Evolutionary conservation across 148 eudicot species (phyloP), one percentile per base, ranked within the genome.

Genomic region (Silene latifolia): DNA sequence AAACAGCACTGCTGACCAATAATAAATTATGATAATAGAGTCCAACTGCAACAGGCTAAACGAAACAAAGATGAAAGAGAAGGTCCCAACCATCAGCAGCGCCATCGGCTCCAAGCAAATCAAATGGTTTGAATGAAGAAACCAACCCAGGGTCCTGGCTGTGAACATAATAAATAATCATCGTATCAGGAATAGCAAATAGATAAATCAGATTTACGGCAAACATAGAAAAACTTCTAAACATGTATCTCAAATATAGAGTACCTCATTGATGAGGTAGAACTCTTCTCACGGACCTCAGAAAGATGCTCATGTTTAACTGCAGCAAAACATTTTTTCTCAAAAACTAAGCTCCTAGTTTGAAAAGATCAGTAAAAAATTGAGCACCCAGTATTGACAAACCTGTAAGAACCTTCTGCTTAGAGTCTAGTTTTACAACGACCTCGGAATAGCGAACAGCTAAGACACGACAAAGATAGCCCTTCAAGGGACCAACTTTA

Each of bases 381-480:
- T 77, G 75, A 75, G 69, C 24, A 61, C 53, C n/a, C 51, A 32
- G 17, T 4, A 67, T 62, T 35, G 74, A 77, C 84, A 72, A 74
- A 95, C 99, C 99, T 86, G 99, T 90, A 72, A 92, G 89, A 83
- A 92, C 89, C 79, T 88, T 95, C 46, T 89, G 96, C 84, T 90
- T 85, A 74, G 99, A 95, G 87, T 92, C 97, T 73, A 95, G 87
- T 79, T 95, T 95, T 78, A 95, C 99, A 19, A 92, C 89, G 76
- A 95, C 86, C 78, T 90, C 94, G 70, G 96, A 85, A 67, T 85
- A 87, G 47, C 97, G 96, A 72, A 95, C 58, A 44, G 97, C 97
- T 80, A 92, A 68, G 59, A 90, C 97, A 51, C 96, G 91, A 74
- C 99, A 95, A 44, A 86, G 87, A 78, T 92, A 95, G 32, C 99